Evolutionary conservation across 2,329 filamentous ascomycete genomes (phyloP), one percentile per base, ranked within the genome.

Genomic region (Dactylellina drechsleri): DNA sequence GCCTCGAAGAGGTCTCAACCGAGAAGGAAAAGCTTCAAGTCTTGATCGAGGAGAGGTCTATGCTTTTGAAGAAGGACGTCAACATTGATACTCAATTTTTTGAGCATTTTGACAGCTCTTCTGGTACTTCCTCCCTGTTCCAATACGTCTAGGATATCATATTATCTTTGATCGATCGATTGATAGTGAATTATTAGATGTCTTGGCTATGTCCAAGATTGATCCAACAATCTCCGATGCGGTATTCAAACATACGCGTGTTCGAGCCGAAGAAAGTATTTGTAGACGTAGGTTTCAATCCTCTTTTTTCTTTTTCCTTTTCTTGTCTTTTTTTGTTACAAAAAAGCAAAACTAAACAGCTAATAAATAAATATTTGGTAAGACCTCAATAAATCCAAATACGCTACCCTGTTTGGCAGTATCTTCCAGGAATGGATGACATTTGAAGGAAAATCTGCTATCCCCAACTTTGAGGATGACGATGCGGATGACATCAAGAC

Each of bases 371-470:
- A 12, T n/a, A 23, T n/a, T 7, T 12, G 7, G 5, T 1, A 15
- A 75, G 71, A 52, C 15, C 57, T 75, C 6, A 64, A 47, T n/a
- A 71, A 76, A 40, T 43, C 60, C 10, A 65, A 65, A 53, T 76
- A 76, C 41, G 50, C 72, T 18, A 71, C 72, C 23, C 61, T 76
- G 18, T 76, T 70, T 45, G 66, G 60, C 20, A 65, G 59, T 43
- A 61, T 76, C 40, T 76, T 76, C 52, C 66, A 71, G n/a, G 72
- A 76, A 60, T 76, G 72, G 72, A 75, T 75, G 71, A 60, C 64
- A 26, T 75, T 75, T 18, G 71, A 75, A 45, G 71, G 71, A 7
- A 75, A 68, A 60, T 12, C 43, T 5, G 64, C 67, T 23, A 3
- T 56, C 6, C 31, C 16, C 15, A 36, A 36, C 31, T 5, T 36